Evolutionary conservation across 2,329 filamentous ascomycete species (phyloP), one percentile per base, ranked within the genome.

Genomic region (Paecilomyces sp.): DNA sequence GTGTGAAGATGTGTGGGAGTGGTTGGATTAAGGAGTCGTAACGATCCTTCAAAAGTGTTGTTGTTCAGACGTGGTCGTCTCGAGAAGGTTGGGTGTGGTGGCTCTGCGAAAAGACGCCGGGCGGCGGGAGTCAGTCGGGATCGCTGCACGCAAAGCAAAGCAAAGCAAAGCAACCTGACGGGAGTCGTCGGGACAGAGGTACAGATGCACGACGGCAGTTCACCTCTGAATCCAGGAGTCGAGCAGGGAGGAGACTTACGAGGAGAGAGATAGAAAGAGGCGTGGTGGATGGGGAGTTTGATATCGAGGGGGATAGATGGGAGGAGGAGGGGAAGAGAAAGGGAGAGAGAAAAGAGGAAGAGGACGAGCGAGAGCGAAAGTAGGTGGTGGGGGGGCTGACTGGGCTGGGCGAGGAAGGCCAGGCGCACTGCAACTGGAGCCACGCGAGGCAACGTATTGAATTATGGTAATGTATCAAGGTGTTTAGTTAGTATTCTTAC

Each of bases 41-140:
- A 47, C 41, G 41, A 47, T 47, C 41, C 41, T 9, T 18, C 15
- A 8, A 47, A 11, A 7, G 41, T 47, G n/a, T 8, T 22, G 22
- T 22, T 22, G 47, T 41, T 50, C 28, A 41, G 28, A 25, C 22
- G 51, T 53, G 51, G 51, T 53, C 24, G 51, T 53, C 22, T 53
- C 5, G 12, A 12, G 83, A 74, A 88, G 18, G 51, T 56, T 12
- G 57, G 13, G 50, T 60, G 47, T 51, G 53, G n/a, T 28, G 25
- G 60, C 54, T 51, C 55, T 57, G 55, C 24, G 55, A 36, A 41
- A 41, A 47, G 24, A 41, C 31, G 9, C 24, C 22, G 31, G 24
- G 18, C 31, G 18, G 15, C 22, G 31, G 34, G 24, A 47, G 55
- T 57, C 31, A 41, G 55, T 30, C 58, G 30, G 58, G 51, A 47